Conservation (phyloP, 345 rosid species). For the Ricinus communis region DNA sequence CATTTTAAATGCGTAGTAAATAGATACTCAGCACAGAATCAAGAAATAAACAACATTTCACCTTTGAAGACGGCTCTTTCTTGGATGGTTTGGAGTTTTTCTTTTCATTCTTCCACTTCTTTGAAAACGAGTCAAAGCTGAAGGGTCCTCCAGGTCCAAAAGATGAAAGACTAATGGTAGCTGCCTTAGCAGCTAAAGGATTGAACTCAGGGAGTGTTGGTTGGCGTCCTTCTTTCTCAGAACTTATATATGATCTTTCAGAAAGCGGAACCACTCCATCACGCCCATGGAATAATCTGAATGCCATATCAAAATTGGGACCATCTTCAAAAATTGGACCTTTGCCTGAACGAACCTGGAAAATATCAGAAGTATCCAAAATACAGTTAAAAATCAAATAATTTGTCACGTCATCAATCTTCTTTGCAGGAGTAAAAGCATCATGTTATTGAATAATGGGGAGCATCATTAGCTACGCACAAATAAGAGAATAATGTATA, state of each 20-base stretch:
- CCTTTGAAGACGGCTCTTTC: constrained; percentile 68
- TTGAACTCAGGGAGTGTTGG: constrained; percentile 52
- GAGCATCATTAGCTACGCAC: too few species aligned
- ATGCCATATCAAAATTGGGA: constrained; percentile 87
- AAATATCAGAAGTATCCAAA: neutral
- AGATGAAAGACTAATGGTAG: constrained; percentile 91
- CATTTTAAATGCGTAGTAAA: too few species aligned
- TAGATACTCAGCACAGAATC: neutral
- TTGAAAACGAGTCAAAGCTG: constrained; percentile 75
- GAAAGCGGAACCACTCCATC: constrained; percentile 98
- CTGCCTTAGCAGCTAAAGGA: constrained; percentile 96
- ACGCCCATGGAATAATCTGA: constrained; percentile 87
- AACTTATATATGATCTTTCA: constrained; percentile 33
- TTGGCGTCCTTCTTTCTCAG: constrained; percentile 38
- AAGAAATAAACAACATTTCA: constrained; percentile 26
- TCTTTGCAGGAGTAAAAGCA: too few species aligned
- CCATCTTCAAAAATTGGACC: constrained; percentile 99
- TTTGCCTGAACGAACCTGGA: constrained; percentile 56
- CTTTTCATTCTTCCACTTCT: constrained; percentile 58
- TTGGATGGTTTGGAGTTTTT: constrained; percentile 58
- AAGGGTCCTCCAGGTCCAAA: constrained; percentile 86
- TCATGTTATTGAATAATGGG: neutral
- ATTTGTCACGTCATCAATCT: too few species aligned
- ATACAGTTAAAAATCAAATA: too few species aligned
- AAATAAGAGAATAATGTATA: constrained; percentile 1